phyloP scores from a whole-genome alignment of 257 asterid species.

The Solanum rostratum region DNA sequence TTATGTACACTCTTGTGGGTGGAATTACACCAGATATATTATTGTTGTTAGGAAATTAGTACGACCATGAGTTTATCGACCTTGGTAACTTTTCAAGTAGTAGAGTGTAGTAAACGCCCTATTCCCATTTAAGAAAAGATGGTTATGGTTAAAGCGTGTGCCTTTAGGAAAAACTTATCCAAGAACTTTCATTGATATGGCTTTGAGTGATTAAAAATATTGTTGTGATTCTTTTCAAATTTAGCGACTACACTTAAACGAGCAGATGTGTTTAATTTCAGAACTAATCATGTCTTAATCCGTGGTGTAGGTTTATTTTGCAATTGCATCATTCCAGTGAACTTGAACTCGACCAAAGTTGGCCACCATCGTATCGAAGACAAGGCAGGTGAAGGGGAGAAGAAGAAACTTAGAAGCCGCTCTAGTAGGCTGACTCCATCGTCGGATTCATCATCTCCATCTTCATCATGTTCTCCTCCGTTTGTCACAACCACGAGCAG shows the following conservation, averaged over 20 bases:
- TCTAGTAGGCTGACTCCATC: conserved; percentile 29
- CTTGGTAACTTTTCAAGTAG: background rate
- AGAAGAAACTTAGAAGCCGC: conserved; percentile 37
- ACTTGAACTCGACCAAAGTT: conserved; percentile 43
- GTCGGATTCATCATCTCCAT: conserved; percentile 32
- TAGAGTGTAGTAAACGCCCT: background rate
- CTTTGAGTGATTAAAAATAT: background rate
- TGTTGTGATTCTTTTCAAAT: background rate
- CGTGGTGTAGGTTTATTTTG: conserved; percentile 40
- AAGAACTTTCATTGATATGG: background rate
- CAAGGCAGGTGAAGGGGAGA: conserved; percentile 39
- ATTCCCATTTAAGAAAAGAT: background rate
- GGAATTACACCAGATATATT: too few species aligned
- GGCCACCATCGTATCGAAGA: conserved; percentile 46
- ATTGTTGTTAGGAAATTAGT: background rate
- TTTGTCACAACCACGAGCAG: conserved; percentile 7
- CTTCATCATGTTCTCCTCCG: conserved; percentile 31
- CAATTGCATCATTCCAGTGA: conserved; percentile 63
- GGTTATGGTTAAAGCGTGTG: background rate
- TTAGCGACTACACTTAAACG: background rate
- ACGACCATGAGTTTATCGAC: background rate
- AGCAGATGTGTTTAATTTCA: background rate
- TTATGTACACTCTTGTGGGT: background rate
- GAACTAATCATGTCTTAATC: background rate
- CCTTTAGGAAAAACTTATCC: background rate